Conservation (phyloP, 768 basidiomycete species). For the Chiua virens region DNA sequence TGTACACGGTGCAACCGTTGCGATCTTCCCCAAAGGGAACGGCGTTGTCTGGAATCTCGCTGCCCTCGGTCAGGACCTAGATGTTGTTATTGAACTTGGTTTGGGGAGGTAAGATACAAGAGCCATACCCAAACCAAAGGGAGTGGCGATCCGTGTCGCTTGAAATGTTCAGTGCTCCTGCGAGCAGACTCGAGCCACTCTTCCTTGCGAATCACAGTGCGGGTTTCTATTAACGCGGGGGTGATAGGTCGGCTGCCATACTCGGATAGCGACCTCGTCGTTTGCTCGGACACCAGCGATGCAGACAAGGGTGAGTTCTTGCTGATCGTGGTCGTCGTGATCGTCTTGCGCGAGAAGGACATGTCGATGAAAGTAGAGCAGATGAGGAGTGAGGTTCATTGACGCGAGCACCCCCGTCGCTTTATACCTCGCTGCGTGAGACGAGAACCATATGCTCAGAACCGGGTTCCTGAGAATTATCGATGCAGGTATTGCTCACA, state of each 20-base stretch:
- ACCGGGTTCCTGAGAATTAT: conserved; percentile 6
- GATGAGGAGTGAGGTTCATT: neutral
- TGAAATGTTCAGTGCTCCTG: conserved; percentile 30
- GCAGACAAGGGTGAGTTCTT: conserved; percentile 14
- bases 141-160: conserved; percentile 25
- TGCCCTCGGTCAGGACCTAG: conserved; percentile 32
- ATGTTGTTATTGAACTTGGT: neutral
- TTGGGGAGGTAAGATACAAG: neutral
- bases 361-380: conserved; percentile 7
- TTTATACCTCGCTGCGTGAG: conserved; percentile 17
- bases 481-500: neutral
- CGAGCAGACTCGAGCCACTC: conserved; percentile 31
- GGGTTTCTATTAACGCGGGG: conserved; percentile 8
- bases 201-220: conserved; percentile 22
- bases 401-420: neutral
- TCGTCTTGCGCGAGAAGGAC: conserved; percentile 16
- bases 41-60: conserved; percentile 34
- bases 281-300: conserved; percentile 4
- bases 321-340: conserved; percentile 5
- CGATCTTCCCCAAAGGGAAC: conserved; percentile 34
- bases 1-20: conserved; percentile 26
- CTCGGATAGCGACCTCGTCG: conserved; percentile 18
- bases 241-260: conserved; percentile 18
- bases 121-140: conserved; percentile 33
- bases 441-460: neutral